A percentile compares a stretch with the other conserved stretches of the same genome.
Conservation (phyloP, 495 filamentous ascomycete species). For the Lineolata rhizophorae region DNA sequence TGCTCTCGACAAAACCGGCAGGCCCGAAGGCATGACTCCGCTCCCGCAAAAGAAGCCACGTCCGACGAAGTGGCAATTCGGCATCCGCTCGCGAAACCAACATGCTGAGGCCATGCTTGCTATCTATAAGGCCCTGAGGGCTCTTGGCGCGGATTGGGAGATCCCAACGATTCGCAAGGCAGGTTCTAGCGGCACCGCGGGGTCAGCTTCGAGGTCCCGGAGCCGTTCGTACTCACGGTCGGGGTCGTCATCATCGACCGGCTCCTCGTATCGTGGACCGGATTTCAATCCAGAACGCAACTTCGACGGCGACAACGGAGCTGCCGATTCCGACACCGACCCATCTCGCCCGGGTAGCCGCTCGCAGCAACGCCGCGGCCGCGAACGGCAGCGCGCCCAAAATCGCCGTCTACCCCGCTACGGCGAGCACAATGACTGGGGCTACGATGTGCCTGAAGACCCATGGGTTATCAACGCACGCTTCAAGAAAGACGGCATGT, state of each 20-base stretch:
- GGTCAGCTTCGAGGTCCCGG: conserved; percentile 10
- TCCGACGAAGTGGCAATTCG: conserved; percentile 87
- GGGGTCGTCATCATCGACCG: conserved; percentile 1
- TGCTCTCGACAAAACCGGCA: conserved; percentile 36
- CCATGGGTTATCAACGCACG: conserved; percentile 90
- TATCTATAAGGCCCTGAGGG: conserved; percentile 72
- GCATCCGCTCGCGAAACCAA: conserved; percentile 80
- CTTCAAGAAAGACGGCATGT: conserved; percentile 56
- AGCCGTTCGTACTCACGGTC: conserved; percentile 5
- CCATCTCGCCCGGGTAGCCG: not conserved
- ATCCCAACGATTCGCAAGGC: conserved; percentile 23
- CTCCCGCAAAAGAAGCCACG: conserved; percentile 34
- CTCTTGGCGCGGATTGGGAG: conserved; percentile 77
- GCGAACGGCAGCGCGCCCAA: conserved; percentile 1
- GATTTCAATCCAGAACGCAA: no score
- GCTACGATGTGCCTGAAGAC: conserved; percentile 70
- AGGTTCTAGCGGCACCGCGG: conserved; percentile 8
- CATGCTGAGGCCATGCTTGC: conserved; percentile 85
- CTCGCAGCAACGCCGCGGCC: not conserved
- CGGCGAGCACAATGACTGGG: conserved; percentile 18
- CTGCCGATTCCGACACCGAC: not conserved
- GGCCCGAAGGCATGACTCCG: conserved; percentile 35
- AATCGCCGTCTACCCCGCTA: conserved; percentile 8
- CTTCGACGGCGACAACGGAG: conserved; percentile 6
- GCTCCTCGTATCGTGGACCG: no score